Evolutionary conservation across 2,329 filamentous ascomycete genomes (phyloP), one percentile per base, ranked within the genome.

Genomic region (Capronia epimyces): DNA sequence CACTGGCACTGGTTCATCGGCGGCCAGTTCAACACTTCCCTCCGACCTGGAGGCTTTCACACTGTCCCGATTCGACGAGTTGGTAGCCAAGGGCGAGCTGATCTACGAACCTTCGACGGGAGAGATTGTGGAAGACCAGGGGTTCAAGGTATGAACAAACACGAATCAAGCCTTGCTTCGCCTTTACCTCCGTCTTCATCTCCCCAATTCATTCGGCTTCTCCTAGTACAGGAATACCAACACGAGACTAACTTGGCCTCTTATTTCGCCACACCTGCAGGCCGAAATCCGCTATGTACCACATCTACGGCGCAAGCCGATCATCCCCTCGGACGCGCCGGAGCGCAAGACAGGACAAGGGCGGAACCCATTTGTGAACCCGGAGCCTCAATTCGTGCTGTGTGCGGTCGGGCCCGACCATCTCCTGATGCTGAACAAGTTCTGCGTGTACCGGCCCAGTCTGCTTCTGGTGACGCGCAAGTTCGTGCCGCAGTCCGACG

Each of bases 381-480:
- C 61, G 6, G 53, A 62, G 31, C 60, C 61, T 4, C 51, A 56
- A n/a, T 57, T 58, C 49, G 45, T 62, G 9, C 49, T 63, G 3
- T 52, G 55, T 13, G 21, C 52, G 29, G 52, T 62, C 29, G 60
- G 60, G 8, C 37, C 46, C 4, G 46, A 50, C 20, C 62, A 63
- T 42, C 51, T 54, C n/a, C 53, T 63, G 9, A 48, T 63, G 39
- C 41, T 63, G 15, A 63, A 63, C 46, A 63, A 61, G 37, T 63
- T 50, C 50, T 60, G 56, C 29, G 50, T 63, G 4, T 63, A 63
- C 40, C 53, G 62, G 18, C 66, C 77, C 22, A 65, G 56, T 52
- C 52, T 69, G 36, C 65, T 71, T 3, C 61, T 71, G 22, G 68
- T 69, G 40, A 72, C 71, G 5, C 63, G 62, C 5, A 61, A 67